These are phyloP conservation scores for Acanthamoeba sp. DNA, from an alignment of 208 protist species.

Conservation along the genomic window DNA sequence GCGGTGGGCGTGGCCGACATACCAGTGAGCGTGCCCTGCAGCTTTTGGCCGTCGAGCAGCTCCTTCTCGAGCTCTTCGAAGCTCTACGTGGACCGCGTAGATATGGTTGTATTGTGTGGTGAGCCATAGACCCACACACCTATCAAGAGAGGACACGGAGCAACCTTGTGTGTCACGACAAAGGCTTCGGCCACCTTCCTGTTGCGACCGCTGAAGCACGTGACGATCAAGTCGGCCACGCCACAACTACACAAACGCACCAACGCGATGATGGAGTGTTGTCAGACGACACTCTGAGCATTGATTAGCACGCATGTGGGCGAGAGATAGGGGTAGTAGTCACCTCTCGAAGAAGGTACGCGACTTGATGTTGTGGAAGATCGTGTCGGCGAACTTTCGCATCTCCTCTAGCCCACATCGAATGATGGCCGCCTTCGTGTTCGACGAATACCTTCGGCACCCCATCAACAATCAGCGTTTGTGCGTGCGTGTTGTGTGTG, in stretches of 20 bases:
- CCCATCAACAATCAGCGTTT: no score
- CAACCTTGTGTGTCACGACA: slow-evolving; percentile 82
- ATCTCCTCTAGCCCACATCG: slow-evolving; percentile 87
- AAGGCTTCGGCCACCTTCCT: slow-evolving; percentile 85
- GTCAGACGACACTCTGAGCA: not conserved
- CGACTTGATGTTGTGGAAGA: slow-evolving; percentile 71
- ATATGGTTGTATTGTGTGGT: no score
- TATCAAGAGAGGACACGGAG: no score
- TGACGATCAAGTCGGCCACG: slow-evolving; percentile 87
- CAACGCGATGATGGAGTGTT: not conserved
- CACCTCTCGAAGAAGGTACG: slow-evolving; percentile 56
- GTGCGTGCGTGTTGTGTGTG: not conserved
- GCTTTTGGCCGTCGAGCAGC: slow-evolving; percentile 88
- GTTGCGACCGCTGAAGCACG: slow-evolving; percentile 87
- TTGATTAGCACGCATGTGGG: no score
- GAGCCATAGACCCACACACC: no score
- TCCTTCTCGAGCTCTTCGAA: slow-evolving; percentile 85
- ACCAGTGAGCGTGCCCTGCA: slow-evolving; percentile 83
- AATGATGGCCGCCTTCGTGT: slow-evolving; percentile 89
- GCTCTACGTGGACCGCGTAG: slow-evolving; percentile 22
- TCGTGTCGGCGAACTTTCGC: slow-evolving; percentile 72
- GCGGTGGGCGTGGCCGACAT: no score
- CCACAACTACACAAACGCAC: slow-evolving; percentile 81
- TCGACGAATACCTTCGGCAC: slow-evolving; percentile 65
- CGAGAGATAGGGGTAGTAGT: not conserved